Evolutionary conservation across 2,329 filamentous ascomycete species (phyloP).

Genomic region (Trichoderma sp.): DNA sequence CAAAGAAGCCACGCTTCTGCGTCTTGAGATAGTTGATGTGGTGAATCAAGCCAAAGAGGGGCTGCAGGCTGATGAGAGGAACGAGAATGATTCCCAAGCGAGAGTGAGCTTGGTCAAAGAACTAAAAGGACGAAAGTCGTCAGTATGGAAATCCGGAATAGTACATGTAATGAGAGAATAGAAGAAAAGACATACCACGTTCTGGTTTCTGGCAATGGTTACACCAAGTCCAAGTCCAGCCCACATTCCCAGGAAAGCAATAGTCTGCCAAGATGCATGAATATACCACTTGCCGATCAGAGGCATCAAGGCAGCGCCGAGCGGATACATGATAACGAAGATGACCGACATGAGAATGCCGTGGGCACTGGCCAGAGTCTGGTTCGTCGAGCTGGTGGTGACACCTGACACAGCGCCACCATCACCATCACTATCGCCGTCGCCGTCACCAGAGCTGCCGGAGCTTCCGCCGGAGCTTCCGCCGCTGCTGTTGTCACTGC

Average conservation of each 20-base stretch:
- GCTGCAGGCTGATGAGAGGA: constrained; percentile 55
- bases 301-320: constrained; percentile 60
- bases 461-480: neutral
- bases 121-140: constrained; percentile 36
- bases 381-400: constrained; percentile 24
- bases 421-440: neutral
- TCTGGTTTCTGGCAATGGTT: constrained; percentile 40
- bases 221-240: constrained; percentile 58
- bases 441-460: constrained; percentile 3
- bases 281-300: constrained; percentile 54
- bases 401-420: constrained; percentile 13
- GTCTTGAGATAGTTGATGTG: constrained; percentile 52
- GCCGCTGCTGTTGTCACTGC: constrained; percentile 19
- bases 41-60: constrained; percentile 56
- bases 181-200: constrained; percentile 39
- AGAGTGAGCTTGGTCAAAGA: constrained; percentile 53
- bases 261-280: constrained; percentile 55
- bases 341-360: constrained; percentile 61
- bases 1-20: constrained; percentile 48
- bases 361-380: constrained; percentile 43
- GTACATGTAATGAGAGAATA: neutral
- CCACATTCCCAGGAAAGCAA: constrained; percentile 58
- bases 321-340: constrained; percentile 57
- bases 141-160: neutral
- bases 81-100: constrained; percentile 55